These are phyloP conservation scores for Ambrosiella cleistominuta DNA, from an alignment of 2,329 filamentous ascomycete species.

Conservation along the genomic window DNA sequence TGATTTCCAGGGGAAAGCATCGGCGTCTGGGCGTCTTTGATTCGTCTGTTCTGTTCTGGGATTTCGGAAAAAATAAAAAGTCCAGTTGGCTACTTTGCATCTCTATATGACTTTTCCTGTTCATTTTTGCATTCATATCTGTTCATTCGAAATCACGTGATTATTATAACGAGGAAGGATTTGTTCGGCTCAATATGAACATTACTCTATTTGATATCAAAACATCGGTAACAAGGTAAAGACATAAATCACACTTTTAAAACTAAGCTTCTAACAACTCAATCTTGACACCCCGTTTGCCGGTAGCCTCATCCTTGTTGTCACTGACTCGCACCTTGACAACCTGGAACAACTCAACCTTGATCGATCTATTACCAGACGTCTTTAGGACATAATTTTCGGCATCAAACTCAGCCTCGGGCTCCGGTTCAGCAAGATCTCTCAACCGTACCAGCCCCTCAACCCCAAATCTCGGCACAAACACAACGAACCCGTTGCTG, in stretches of 20 bases:
- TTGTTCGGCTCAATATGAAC: no score
- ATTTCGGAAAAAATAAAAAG: conserved; percentile 14
- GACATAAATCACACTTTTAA: neutral
- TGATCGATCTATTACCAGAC: conserved; percentile 34
- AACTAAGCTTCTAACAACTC: conserved; percentile 33
- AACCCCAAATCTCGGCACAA: conserved; percentile 89
- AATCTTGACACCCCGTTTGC: conserved; percentile 80
- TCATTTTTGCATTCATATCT: neutral
- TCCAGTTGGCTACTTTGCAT: conserved; percentile 9
- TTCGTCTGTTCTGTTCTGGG: conserved; percentile 14
- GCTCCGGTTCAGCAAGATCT: conserved; percentile 56
- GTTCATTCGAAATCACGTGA: neutral
- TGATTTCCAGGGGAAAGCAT: conserved; percentile 14
- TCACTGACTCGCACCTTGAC: conserved; percentile 78
- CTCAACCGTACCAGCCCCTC: conserved; percentile 77
- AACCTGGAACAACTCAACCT: conserved; percentile 79
- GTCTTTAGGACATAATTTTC: conserved; percentile 65
- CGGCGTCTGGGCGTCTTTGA: conserved; percentile 14
- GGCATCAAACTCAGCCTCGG: conserved; percentile 66
- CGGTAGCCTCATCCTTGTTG: conserved; percentile 85
- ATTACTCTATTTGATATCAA: neutral
- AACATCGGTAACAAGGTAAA: neutral
- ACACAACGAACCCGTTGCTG: conserved; percentile 91
- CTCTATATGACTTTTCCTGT: neutral
- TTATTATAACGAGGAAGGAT: neutral